Evolutionary conservation across 176 grass and related monocot species (phyloP).

Genomic region (Cenchrus purpureus): DNA sequence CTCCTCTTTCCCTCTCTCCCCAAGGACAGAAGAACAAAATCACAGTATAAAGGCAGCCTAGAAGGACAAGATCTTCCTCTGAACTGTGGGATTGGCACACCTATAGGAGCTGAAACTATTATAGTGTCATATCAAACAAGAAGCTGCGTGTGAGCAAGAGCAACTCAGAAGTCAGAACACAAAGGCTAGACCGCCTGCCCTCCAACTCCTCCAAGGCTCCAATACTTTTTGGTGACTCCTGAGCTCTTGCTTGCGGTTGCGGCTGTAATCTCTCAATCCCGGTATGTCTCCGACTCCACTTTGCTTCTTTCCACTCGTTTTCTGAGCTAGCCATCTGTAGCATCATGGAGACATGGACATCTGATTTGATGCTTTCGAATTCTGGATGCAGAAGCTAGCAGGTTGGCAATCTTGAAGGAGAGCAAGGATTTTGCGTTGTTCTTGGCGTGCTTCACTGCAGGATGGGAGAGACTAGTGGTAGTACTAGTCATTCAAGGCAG

Average conservation of each 20-base stretch:
- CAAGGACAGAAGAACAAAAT: constrained; percentile 30
- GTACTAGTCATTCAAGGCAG: constrained; percentile 49
- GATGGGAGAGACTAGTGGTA: constrained; percentile 52
- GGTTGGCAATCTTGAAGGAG: background rate
- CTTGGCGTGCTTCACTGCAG: constrained; percentile 1
- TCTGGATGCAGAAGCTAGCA: constrained; percentile 9
- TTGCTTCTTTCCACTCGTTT: background rate
- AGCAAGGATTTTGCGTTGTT: constrained; percentile 18
- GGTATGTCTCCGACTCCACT: constrained; percentile 9
- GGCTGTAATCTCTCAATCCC: background rate
- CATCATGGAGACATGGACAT: background rate
- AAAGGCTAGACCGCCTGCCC: constrained; percentile 17
- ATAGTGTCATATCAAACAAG: constrained; percentile 35
- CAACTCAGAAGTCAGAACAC: background rate
- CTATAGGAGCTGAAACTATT: constrained; percentile 35
- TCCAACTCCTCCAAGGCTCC: constrained; percentile 23
- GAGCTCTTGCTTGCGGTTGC: constrained; percentile 31
- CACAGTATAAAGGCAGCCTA: constrained; percentile 13
- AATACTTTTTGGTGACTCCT: background rate
- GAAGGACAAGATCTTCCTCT: constrained; percentile 52
- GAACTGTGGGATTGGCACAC: constrained; percentile 39
- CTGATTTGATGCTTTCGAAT: constrained; percentile 1
- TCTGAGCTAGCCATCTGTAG: background rate
- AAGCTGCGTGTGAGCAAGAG: constrained; percentile 37
- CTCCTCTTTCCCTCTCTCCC: background rate